Evolutionary conservation across 352 stramenopile genomes (phyloP), one percentile per base, ranked within the genome.

Genomic region (Thraustochytrium aureum): DNA sequence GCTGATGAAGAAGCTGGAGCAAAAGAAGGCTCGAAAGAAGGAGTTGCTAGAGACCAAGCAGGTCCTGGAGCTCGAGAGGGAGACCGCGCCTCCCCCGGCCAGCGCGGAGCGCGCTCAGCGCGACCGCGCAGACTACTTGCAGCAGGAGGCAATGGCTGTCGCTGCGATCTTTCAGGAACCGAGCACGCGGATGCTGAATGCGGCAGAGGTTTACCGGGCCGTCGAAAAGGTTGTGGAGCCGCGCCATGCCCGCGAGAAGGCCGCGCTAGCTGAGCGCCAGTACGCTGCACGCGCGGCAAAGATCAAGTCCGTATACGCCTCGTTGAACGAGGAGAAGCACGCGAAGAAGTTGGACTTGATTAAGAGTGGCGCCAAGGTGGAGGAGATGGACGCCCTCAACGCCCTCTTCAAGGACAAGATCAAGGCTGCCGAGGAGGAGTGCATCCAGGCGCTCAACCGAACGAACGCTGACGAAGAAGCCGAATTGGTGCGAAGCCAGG

Each of bases 1-100:
- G 50, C 42, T 85, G 12, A 60, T 84, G 7, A 62, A 66, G 20
- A 82, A 86, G 30, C 35, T 88, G 17, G 61, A 76, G 47, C 41
- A 76, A 30, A 66, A 76, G 59, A 73, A 74, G 33, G 61, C 61
- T 10, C 61, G 74, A 33, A 75, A 75, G 30, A 54, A 43, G 2
- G 17, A 10, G 20, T 33, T 76, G 3, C 42, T 83, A 35, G 74
- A 75, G 47, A n/a, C 30, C 14, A 82, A 76, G 47, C 64, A 83
- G 6, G 37, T 67, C 32, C n/a, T 41, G 75, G 59, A 54, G 30
- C 7, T 33, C 38, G 67, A 79, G 75, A 62, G 52, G 56, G 20
- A 42, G 5, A 47, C 14, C 33, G 41, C 26, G 14, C 14, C 62
- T 22, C 35, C 64, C 20, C 20, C 37, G 47, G 35, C 17, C 10